A percentile compares a stretch with the other conserved stretches of the same genome.
Evolutionary conservation across 2,329 filamentous ascomycete genomes (phyloP).

Genomic region (Aspergillus pseudotamarii): DNA sequence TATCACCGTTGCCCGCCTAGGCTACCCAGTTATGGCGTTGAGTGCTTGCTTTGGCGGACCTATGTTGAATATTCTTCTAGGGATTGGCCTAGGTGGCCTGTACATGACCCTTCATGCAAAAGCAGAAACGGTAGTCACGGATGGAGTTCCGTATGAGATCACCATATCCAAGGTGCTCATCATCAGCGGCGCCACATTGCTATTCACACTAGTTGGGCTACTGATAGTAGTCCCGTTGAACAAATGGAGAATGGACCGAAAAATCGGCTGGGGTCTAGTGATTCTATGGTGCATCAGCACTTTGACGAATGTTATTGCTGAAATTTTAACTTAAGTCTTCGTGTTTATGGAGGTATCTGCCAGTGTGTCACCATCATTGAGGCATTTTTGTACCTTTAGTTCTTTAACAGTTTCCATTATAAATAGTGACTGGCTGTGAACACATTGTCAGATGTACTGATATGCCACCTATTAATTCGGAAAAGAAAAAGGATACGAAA

Average conservation of each 20-base stretch:
- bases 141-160: slow-evolving; percentile 70
- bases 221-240: slow-evolving; percentile 82
- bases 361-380: not conserved
- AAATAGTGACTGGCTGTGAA: not conserved
- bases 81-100: slow-evolving; percentile 86
- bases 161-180: slow-evolving; percentile 82
- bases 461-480: not conserved
- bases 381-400: not conserved
- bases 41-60: slow-evolving; percentile 97
- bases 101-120: slow-evolving; percentile 74
- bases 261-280: slow-evolving; percentile 80
- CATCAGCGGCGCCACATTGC: slow-evolving; percentile 79
- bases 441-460: not conserved
- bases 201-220: slow-evolving; percentile 77
- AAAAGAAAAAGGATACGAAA: not conserved
- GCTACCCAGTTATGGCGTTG: slow-evolving; percentile 93
- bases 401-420: not conserved
- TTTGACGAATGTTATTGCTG: slow-evolving; percentile 76
- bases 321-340: slow-evolving; percentile 53
- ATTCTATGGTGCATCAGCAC: slow-evolving; percentile 81
- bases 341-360: not conserved
- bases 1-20: slow-evolving; percentile 88
- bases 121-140: slow-evolving; percentile 14
- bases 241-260: slow-evolving; percentile 80
- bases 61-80: slow-evolving; percentile 94